These are phyloP conservation scores for Paraphaeosphaeria minitans DNA, from an alignment of 2,329 filamentous ascomycete genomes.

Conservation along the genomic window DNA sequence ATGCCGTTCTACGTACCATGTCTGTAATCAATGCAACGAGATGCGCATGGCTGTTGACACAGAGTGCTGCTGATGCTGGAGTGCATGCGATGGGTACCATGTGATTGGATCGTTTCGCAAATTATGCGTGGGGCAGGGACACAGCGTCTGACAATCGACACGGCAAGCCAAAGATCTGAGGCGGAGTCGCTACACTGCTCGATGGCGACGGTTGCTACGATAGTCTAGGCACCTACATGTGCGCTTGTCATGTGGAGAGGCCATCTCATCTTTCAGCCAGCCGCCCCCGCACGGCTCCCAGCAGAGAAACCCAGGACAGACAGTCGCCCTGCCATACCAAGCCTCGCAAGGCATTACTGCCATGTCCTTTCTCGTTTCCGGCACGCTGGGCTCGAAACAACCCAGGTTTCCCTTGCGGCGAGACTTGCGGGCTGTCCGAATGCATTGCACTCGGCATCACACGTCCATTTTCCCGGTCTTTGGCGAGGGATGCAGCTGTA, in stretches of 20 bases:
- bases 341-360: neutral
- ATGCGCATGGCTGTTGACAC: neutral
- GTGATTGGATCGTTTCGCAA: neutral
- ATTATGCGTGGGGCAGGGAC: neutral
- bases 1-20: neutral
- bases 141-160: neutral
- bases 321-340: neutral
- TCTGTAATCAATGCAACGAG: conserved; percentile 4
- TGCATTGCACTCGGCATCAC: neutral
- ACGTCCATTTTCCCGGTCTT: neutral
- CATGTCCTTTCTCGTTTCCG: neutral
- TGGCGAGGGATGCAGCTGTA: neutral
- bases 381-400: neutral
- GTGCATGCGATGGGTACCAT: neutral
- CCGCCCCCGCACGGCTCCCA: neutral
- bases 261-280: neutral
- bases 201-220: neutral
- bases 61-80: neutral
- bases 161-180: neutral
- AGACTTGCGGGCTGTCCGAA: conserved; percentile 1
- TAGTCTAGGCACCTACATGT: no score
- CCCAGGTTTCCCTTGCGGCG: conserved; percentile 1
- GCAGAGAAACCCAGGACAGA: neutral
- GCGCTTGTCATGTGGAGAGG: neutral
- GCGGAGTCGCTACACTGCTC: neutral